These are phyloP conservation scores for Fusarium decemcellulare DNA, from an alignment of 2,329 filamentous ascomycete genomes.

Conservation along the genomic window DNA sequence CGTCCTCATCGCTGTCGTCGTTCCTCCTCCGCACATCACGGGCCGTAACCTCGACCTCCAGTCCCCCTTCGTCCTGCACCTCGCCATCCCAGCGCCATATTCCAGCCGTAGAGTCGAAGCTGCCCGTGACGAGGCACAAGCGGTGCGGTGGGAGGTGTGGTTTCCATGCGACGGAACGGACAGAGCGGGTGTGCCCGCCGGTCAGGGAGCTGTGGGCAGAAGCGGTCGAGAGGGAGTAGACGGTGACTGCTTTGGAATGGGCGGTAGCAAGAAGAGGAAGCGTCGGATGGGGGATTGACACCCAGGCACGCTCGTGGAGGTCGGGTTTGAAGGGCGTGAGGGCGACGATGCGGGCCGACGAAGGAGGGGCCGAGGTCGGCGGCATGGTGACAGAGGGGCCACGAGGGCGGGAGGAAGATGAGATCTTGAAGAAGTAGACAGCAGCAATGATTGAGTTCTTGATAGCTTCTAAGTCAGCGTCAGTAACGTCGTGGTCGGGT, in stretches of 20 bases:
- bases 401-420: neutral
- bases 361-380: conserved; percentile 43
- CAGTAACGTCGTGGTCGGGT: neutral
- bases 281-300: conserved; percentile 85
- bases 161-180: conserved; percentile 92
- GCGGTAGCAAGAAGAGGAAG: conserved; percentile 91
- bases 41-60: conserved; percentile 61
- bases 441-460: neutral
- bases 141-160: conserved; percentile 73
- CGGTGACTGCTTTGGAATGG: conserved; percentile 87
- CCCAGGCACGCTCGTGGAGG: conserved; percentile 84
- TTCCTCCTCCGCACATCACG: conserved; percentile 36
- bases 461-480: neutral
- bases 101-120: conserved; percentile 93
- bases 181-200: conserved; percentile 90
- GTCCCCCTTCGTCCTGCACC: conserved; percentile 44
- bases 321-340: conserved; percentile 68
- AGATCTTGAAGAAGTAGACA: neutral
- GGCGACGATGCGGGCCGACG: conserved; percentile 55
- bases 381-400: conserved; percentile 38
- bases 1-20: conserved; percentile 44
- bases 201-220: conserved; percentile 83
- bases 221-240: conserved; percentile 90
- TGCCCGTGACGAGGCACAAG: conserved; percentile 89
- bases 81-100: conserved; percentile 80